Percentiles rank a stretch among this genome's conserved stretches.
Conservation (phyloP, 805 yeast species). For the Candida railenensis region DNA sequence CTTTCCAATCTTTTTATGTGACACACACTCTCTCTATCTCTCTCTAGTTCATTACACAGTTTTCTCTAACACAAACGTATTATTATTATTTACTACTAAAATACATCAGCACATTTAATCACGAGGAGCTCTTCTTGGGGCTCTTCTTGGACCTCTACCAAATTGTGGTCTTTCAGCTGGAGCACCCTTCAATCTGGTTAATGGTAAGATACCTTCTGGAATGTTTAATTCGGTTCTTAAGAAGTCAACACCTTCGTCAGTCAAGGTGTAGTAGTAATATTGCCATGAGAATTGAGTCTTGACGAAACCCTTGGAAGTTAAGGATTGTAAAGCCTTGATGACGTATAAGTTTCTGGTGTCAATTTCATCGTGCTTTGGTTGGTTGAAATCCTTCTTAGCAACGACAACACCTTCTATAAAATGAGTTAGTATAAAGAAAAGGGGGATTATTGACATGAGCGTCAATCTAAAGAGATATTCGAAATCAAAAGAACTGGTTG, state of each 20-base stretch:
- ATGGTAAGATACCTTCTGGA: constrained; percentile 98
- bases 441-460: background rate
- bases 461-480: too few relatives aligned
- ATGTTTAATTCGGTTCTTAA: constrained; percentile 97
- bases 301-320: constrained; percentile 98
- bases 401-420: constrained; percentile 95
- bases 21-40: too few relatives aligned
- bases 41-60: background rate
- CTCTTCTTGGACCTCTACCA: constrained; percentile 38
- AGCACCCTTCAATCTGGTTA: constrained; percentile 94
- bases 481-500: too few relatives aligned
- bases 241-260: constrained; percentile 99
- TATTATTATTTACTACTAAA: constrained; percentile 9
- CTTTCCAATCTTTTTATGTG: too few relatives aligned
- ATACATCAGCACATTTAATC: constrained; percentile 31
- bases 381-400: constrained; percentile 98
- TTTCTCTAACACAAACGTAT: constrained; percentile 7
- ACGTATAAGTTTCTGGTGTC: constrained; percentile 96
- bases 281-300: constrained; percentile 99
- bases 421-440: constrained; percentile 34
- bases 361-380: constrained; percentile 96
- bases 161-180: constrained; percentile 74
- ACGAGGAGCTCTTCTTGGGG: constrained; percentile 50
- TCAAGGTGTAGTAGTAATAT: constrained; percentile 99
- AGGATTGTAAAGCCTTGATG: constrained; percentile 98